Percentiles rank a stretch among this genome's conserved stretches.
phyloP scores from a whole-genome alignment of 306 rosid genomes.

The Hippophae gyantsensis region DNA sequence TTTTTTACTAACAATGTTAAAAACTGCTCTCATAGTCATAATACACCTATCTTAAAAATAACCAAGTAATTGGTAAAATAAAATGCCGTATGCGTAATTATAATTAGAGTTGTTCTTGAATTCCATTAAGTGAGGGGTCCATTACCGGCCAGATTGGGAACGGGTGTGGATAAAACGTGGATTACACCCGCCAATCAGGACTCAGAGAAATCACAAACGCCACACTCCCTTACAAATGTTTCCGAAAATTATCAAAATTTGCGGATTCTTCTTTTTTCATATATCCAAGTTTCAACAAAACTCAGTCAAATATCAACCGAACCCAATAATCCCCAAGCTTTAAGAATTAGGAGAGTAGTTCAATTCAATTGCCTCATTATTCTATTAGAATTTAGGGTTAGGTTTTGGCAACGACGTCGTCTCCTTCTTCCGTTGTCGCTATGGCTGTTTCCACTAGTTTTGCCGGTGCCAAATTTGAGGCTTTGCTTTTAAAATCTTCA shows the following conservation, averaged over 20 bases:
- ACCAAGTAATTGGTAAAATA: no score
- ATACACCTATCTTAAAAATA: no score
- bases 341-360: background rate
- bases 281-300: background rate
- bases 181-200: slow-evolving; percentile 50
- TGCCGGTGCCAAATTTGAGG: slow-evolving; percentile 33
- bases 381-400: background rate
- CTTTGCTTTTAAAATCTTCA: slow-evolving; percentile 19
- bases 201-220: slow-evolving; percentile 44
- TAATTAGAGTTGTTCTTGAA: no score
- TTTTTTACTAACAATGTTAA: no score
- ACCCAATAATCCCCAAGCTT: background rate
- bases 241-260: background rate
- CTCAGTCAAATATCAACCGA: background rate
- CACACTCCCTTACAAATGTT: background rate
- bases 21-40: no score
- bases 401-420: background rate
- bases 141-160: background rate
- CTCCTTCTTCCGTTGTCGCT: slow-evolving; percentile 7
- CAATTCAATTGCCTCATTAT: background rate
- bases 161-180: slow-evolving; percentile 88
- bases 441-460: slow-evolving; percentile 36
- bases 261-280: background rate
- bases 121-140: slow-evolving; percentile 10
- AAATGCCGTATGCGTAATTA: no score